phyloP scores from a whole-genome alignment of 1,284 basidiomycete species.

The Baeospora myosura region DNA sequence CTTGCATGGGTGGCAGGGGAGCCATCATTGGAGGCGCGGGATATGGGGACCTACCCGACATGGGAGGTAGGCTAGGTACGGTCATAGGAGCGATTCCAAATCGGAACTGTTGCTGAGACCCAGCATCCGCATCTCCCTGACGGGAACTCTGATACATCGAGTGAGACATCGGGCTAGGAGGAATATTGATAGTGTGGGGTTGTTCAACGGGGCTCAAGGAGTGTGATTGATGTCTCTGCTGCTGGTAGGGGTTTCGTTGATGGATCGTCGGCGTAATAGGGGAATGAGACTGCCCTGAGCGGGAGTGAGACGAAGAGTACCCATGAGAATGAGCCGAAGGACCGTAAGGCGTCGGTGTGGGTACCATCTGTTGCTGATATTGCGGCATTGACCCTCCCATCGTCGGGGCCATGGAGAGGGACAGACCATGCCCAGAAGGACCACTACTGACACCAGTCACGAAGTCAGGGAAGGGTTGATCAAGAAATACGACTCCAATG shows the following conservation, averaged over 20 bases:
- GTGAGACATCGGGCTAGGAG: not conserved
- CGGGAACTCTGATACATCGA: not conserved
- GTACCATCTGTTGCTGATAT: not conserved
- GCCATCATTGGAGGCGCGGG: not conserved
- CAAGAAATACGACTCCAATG: conserved; percentile 2
- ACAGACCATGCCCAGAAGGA: not conserved
- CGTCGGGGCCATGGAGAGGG: not conserved
- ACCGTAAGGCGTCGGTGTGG: not conserved
- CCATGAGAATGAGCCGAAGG: not conserved
- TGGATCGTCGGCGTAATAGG: not conserved
- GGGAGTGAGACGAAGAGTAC: not conserved
- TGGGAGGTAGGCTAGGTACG: not conserved
- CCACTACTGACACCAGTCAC: no score
- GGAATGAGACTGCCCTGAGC: conserved; percentile 2
- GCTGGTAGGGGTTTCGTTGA: not conserved
- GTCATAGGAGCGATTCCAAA: not conserved
- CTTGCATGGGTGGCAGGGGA: not conserved
- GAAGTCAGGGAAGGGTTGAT: not conserved
- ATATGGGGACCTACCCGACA: not conserved
- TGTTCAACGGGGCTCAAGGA: conserved; percentile 1
- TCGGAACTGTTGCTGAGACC: no score
- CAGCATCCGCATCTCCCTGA: no score
- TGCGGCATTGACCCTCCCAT: not conserved
- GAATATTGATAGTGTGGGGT: not conserved
- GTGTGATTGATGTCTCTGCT: conserved; percentile 1